A percentile compares a stretch with the other conserved stretches of the same genome.
phyloP scores from a whole-genome alignment of 352 stramenopile genomes.

The Elongisporangium undulatum region DNA sequence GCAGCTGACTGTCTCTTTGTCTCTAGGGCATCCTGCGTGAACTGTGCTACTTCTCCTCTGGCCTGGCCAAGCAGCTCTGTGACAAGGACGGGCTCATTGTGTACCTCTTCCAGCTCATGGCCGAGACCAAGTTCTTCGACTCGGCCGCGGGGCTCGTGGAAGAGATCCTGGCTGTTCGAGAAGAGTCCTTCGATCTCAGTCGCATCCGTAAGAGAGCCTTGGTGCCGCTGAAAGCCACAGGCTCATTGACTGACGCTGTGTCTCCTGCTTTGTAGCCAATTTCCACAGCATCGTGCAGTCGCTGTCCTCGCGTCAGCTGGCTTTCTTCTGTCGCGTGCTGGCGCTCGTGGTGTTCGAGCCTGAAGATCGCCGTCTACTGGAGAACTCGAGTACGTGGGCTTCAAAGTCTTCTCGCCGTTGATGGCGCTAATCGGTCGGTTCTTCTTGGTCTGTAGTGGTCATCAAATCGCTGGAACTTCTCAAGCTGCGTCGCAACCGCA shows the following conservation, averaged over 20 bases:
- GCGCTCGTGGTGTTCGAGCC: conserved; percentile 94
- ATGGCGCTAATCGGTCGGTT: not conserved
- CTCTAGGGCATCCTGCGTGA: conserved; percentile 61
- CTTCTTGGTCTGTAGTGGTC: conserved; percentile 44
- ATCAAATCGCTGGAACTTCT: conserved; percentile 94
- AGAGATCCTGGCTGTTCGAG: conserved; percentile 89
- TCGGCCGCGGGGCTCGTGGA: conserved; percentile 88
- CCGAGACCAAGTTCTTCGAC: conserved; percentile 89
- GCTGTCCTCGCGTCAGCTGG: conserved; percentile 90
- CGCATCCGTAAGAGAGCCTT: conserved; percentile 56
- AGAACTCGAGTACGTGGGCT: conserved; percentile 74
- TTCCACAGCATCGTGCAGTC: conserved; percentile 88
- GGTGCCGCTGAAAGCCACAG: not conserved
- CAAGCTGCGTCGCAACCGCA: conserved; percentile 74
- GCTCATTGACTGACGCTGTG: not conserved
- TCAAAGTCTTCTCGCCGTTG: not conserved
- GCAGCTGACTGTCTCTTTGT: conserved; percentile 1
- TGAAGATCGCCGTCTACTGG: conserved; percentile 91
- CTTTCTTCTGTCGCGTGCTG: conserved; percentile 95
- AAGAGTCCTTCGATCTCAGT: conserved; percentile 75
- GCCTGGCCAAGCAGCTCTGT: conserved; percentile 62
- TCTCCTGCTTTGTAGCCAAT: conserved; percentile 49
- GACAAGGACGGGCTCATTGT: conserved; percentile 86
- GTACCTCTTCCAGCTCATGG: conserved; percentile 93
- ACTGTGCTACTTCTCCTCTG: conserved; percentile 77